Evolutionary conservation across 768 basidiomycete species (phyloP), one percentile per base, ranked within the genome.

Genomic region (Panus rudis): DNA sequence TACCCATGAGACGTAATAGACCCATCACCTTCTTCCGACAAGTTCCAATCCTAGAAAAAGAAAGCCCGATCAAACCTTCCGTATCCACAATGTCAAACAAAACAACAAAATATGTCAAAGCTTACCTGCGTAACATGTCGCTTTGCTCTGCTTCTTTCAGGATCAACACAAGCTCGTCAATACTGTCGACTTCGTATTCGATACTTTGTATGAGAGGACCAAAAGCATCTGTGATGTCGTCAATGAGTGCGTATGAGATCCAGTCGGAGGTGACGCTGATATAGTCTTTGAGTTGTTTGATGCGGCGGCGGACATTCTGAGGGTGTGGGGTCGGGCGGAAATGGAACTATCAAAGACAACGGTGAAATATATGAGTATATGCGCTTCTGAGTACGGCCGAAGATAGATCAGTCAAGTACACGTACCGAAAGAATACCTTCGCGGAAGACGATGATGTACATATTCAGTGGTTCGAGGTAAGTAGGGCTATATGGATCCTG

Each of bases 1-100:
- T 98, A 20, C 96, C 96, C 94, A 99, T 98, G 42, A 99, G 68
- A 50, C 96, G 69, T 43, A 99, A 63, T 22, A 99, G 65, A 14
- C 96, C 96, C 96, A 99, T 98, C 52, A 99, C 96, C 67, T 99
- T 98, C 75, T 98, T 99, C 48, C 96, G 75, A 60, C 96, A 98
- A 0, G 91, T 96, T 25, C 96, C 96, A 56, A 98, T 99, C 53
- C 94, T 75, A 52, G 11, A 5, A 22, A 28, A 22, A 6, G 6
- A 13, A n/a, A n/a, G 21, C 1, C 16, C 22, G 31, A 20, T 3
- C 17, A 26, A 12, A 17, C 3, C 5, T 34, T 26, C 23, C 20
- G 20, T 35, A 6, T 17, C 34, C 5, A 44, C 16, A 19, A 26
- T 23, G 40, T 13, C 11, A 28, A n/a, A n/a, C n/a, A 4, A 5